Evolutionary conservation across 257 asterid species (phyloP), one percentile per base, ranked within the genome.

Genomic region (Anisodus tanguticus): DNA sequence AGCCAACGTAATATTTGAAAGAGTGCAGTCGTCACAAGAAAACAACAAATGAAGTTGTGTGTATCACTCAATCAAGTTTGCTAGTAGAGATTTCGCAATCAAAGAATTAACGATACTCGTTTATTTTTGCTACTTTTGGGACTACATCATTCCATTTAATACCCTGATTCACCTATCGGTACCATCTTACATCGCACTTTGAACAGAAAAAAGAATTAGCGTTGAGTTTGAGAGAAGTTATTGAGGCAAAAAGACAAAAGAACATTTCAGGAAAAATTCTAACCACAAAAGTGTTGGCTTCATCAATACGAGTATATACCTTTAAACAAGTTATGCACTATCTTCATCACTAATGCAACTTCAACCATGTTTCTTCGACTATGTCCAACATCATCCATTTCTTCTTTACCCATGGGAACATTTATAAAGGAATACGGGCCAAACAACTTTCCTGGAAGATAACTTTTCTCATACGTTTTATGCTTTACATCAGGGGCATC

Each of bases 391-490:
- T 84, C 90, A 81, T 88, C 93, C 16, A 55, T 5, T 83, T 93
- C 94, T 86, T 93, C 96, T 84, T 45, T 84, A 37, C 93, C 94
- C 7, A 63, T 88, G 54, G 70, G 82, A 51, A 93, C 76, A 85
- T 90, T 88, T 49, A 93, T 92, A 71, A 93, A 92, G 0, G 94
- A 91, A 89, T 92, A 93, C 5, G 95, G 93, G 67, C 94, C 94
- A 82, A 87, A 93, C 88, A 89, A 91, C 57, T 53, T 84, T 54
- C 91, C 94, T 9, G 60, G 81, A 45, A 91, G 88, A 88, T 85
- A 90, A 53, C 82, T 43, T 79, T 78, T 86, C 77, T 63, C 85
- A 10, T 86, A 63, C 0, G 79, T 8, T 66, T 82, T 82, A 39
- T 57, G 8, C 17, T 47, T 64, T 3, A 82, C 84, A 49, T 26